Evolutionary conservation across 306 rosid genomes (phyloP), one percentile per base, ranked within the genome.

Genomic region (Vigna nakashimae): DNA sequence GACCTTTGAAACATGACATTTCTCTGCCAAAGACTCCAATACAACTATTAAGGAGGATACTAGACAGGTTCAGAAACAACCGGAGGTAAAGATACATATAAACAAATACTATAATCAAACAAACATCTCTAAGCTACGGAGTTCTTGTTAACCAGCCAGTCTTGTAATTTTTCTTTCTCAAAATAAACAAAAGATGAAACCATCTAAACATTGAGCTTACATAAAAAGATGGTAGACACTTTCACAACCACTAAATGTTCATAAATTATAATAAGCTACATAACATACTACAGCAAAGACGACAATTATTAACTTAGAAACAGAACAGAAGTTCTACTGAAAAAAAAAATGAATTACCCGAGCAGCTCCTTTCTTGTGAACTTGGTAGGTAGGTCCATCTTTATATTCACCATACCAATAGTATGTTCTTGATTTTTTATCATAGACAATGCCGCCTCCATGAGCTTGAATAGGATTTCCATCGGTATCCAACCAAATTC

Each of bases 331-430:
- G 30, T 12, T 80, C 17, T 10, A 36, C 38, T 16, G 70, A 79
- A 74, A 28, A 26, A 26, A 26, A 67, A 71, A 72, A 43, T 42
- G 32, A 85, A 82, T 86, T 91, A 96, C 99, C 96, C 99, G 92
- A 18, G 99, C 95, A 32, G 92, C 84, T 82, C 90, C 98, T 87
- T 88, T 88, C 84, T 87, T 86, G 87, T 91, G 97, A 82, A 92
- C 90, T 80, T 75, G 97, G 82, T 91, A 96, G 64, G 99, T 93
- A 22, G 93, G 91, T 15, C 99, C 99, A 49, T 91, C 98, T 89
- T 96, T 96, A 72, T 88, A 96, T 85, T 96, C 99, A 65, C 99
- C 99, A 58, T 96, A 96, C 99, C 99, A 96, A 82, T 96, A 96
- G 86, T 91, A 93, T 43, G 91, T 90, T 86, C 78, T 86, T n/a